phyloP scores from a whole-genome alignment of 345 rosid genomes.

The Erucastrum elatum region DNA sequence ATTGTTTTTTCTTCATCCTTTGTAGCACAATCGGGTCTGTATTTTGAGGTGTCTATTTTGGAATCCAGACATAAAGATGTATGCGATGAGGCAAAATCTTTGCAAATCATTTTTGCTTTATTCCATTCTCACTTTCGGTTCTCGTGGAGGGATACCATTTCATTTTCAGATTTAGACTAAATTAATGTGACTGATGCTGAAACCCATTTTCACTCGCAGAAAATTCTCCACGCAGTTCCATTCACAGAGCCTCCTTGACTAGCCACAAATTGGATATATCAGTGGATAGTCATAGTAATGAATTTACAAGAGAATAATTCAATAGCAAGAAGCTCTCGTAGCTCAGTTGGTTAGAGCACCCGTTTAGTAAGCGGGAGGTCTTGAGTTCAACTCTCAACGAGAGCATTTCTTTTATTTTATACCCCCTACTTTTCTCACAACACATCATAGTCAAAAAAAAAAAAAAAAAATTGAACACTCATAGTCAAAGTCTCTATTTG shows the following conservation, averaged over 20 bases:
- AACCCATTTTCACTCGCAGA: not conserved
- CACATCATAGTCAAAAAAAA: too few species aligned
- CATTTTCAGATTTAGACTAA: not conserved
- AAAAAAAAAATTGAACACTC: too few species aligned
- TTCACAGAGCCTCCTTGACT: not conserved
- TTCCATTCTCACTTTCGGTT: not conserved
- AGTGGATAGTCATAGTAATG: not conserved
- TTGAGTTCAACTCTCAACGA: constrained; percentile 95
- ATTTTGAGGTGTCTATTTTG: constrained; percentile 12
- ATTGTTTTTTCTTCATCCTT: not conserved
- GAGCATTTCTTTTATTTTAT: constrained; percentile 54
- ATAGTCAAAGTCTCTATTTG: too few species aligned
- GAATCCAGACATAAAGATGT: constrained; percentile 20
- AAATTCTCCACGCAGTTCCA: not conserved
- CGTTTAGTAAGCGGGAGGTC: constrained; percentile 98
- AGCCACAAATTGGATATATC: not conserved
- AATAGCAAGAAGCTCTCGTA: constrained; percentile 56
- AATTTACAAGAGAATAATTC: not conserved
- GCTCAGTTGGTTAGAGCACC: constrained; percentile 99
- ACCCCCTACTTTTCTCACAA: not conserved
- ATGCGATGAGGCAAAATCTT: constrained; percentile 20
- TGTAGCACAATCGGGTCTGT: constrained; percentile 12
- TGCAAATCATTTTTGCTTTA: constrained; percentile 13
- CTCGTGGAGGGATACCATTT: constrained; percentile 8
- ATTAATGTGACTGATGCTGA: not conserved